Evolutionary conservation across 2,329 filamentous ascomycete species (phyloP).

Genomic region (Fusarium palustre): DNA sequence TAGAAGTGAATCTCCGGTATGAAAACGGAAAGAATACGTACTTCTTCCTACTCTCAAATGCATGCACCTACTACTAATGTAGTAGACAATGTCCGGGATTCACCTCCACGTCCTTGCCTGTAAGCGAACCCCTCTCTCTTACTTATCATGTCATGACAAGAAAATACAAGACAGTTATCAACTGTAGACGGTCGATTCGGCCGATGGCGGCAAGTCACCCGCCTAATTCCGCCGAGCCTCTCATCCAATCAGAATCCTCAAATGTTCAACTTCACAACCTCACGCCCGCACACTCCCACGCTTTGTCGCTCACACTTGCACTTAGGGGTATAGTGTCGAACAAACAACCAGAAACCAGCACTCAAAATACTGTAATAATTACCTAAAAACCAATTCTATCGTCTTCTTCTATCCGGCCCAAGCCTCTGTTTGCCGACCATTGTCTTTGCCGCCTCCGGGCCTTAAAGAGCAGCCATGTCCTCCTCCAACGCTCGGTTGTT

Average conservation of each 20-base stretch:
- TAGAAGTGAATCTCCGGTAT: conserved; percentile 3
- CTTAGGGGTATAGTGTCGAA: conserved; percentile 66
- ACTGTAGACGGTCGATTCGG: conserved; percentile 8
- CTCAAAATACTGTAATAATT: conserved; percentile 44
- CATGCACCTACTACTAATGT: too few species aligned
- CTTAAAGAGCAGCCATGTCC: conserved; percentile 42
- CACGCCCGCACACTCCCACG: conserved; percentile 39
- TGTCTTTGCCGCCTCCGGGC: conserved; percentile 23
- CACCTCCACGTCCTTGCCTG: background rate
- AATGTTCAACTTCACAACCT: conserved; percentile 26
- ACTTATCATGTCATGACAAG: conserved; percentile 30
- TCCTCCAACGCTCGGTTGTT: background rate
- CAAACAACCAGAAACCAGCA: conserved; percentile 23
- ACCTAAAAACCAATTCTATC: conserved; percentile 40
- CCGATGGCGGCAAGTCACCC: conserved; percentile 37
- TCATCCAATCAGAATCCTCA: conserved; percentile 12
- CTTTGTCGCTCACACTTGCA: conserved; percentile 62
- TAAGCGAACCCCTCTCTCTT: conserved; percentile 23
- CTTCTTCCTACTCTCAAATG: background rate
- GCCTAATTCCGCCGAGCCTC: conserved; percentile 18
- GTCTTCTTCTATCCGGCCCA: conserved; percentile 19
- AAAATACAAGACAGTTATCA: conserved; percentile 1
- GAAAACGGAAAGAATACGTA: conserved; percentile 8
- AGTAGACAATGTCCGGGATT: too few species aligned
- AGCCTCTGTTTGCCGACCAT: conserved; percentile 27